Base-by-base conservation (phyloP, 176 grass and related monocot genomes). In the Oryza glaberrima region DNA sequence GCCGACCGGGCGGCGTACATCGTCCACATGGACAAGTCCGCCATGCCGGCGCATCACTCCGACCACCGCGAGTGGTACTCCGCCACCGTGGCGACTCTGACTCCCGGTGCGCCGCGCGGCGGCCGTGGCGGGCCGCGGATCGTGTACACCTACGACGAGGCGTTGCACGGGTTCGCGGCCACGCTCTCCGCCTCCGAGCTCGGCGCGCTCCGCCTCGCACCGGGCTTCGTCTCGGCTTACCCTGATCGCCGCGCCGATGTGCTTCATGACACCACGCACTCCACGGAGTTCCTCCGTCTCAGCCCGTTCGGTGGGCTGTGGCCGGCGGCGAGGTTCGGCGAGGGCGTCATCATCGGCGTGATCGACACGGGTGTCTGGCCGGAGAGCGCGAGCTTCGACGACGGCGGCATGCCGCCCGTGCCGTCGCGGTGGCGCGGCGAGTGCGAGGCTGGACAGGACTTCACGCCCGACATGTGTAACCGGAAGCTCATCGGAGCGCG, bases 401-500 rank as follows among this genome's bases (percentile, higher is more conserved):
- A 90, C 64, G 64, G 23, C 30, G 75, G 70, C 64, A 83, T 90
- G 70, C 9, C 63, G 9, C 74, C 82, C 20, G 79, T 80, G 51
- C 91, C 91, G 14, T 32, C 68, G 19, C 63, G 73, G 19, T 93
- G 91, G 91, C 86, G 80, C 26, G 91, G 88, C 19, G 0, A 25
- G 0, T 93, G 91, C 4, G 94, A 92, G 63, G 77, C 78, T 0
- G 90, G 94, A n/a, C 61, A 65, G 36, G 49, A 65, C 3, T 97
- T 94, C 77, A 77, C 70, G 14, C 6, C 70, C 9, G 83, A 84
- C 44, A 19, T 84, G 20, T 97, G 94, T 90, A 97, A 92, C 76
- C 72, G 90, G 28, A 97, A 94, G 86, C 90, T 97, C 52, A 92
- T 97, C 76, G 94, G 94, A 1, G 92, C 92, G 1, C 87, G 92